Evolutionary conservation across 345 rosid genomes (phyloP), one percentile per base, ranked within the genome.

Genomic region (Salix purpurea): DNA sequence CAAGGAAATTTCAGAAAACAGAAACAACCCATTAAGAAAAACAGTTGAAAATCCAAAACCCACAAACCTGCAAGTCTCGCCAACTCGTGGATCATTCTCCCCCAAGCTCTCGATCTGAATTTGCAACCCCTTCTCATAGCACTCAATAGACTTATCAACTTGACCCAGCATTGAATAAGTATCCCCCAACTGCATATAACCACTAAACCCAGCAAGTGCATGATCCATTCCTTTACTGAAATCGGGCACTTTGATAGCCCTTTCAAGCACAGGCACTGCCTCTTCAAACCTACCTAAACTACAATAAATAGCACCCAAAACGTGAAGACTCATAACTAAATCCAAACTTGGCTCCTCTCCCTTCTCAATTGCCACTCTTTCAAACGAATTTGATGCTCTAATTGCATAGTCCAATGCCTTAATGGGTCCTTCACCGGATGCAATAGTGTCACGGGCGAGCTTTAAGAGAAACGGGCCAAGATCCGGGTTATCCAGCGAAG

Each of bases 401-500:
- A 90, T 82, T 23, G 99, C 97, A 52, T 91, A 96, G 69, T 96
- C 99, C 13, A 96, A 76, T 2, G 99, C 99, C 83, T 88, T 94
- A 71, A 78, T 78, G 1, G 97, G 98, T 16, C 99, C 99, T 42
- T 96, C 99, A 2, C 98, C 98, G 8, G 98, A 94, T 50, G 97
- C 97, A 39, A 94, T 90, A 5, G 98, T 87, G 77, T 96, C 98
- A 0, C 99, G 91, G 58, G 99, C 98, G 72, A 96, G 91, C 76
- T 96, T 96, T 24, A 96, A 87, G 30, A 96, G 97, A 85, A 94
- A 94, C 0, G 98, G 99, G 1, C 99, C 98, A 81, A 96, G 98
- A 91, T 94, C 98, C 71, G 99, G 98, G 76, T 96, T 94, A 84
- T 94, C 98, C 40, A 96, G 97, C 2, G 98, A 91, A 2, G 92